Base-by-base conservation (phyloP, 495 filamentous ascomycete genomes). In the Xylaria bambusicola region DNA sequence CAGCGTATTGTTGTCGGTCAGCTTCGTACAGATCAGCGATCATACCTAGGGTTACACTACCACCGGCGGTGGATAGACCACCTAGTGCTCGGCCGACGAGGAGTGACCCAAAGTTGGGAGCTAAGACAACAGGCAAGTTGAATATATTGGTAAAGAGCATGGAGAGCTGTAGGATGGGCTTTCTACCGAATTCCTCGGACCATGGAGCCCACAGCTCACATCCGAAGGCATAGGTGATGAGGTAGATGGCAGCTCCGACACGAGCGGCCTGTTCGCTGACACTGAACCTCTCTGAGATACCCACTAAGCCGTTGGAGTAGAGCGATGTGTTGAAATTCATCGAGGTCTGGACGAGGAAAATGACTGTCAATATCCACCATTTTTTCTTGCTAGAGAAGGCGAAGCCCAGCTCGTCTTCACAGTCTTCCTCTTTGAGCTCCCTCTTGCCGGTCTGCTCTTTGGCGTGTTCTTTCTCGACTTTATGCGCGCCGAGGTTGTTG, bases 281-380 rank as follows among this genome's bases (percentile, higher is more conserved):
- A 18, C 73, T 52, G 67, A 88, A 92, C 40, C 87, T 70, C 41
- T 83, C 73, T 0, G 82, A 77, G 56, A 93, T 81, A 5, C 83
- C 83, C 1, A 62, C 63, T 12, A 91, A 69, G 15, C 81, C 88
- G 65, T 89, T 89, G 27, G 85, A 79, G 72, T 90, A 92, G 12
- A 90, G 79, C 33, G 83, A 84, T 6, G 86, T 87, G 77, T 92
- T 92, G 77, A 92, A 89, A 76, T 93, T 93, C 89, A 93, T 93
- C 4, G 88, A 91, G 51, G 86, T 84, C 65, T 92, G 89, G 9
- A 93, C 86, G 38, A 81, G 67, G 74, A 92, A 91, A 67, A 93
- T 87, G 59, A 91, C 81, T 29, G 78, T 82, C 40, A 92, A 79
- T 63, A 92, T 88, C 49, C 68, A 81, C 88, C 88, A 93, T 72